Percentiles rank a stretch among this genome's conserved stretches.
These are phyloP conservation scores for Pseudogymnoascus sp. DNA, from an alignment of 2,329 filamentous ascomycete genomes.

Conservation along the genomic window DNA sequence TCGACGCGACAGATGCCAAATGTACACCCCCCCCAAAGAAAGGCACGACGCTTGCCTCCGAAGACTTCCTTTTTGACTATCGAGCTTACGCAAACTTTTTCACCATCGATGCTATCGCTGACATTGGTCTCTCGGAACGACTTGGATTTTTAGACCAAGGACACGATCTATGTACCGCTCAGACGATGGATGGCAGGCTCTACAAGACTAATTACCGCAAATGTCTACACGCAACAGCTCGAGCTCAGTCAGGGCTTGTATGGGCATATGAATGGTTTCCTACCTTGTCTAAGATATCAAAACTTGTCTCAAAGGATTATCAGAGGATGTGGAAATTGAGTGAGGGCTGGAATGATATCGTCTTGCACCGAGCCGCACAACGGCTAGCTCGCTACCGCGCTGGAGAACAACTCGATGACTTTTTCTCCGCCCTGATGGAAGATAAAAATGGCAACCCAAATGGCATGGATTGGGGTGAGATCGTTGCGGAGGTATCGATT, in stretches of 20 bases:
- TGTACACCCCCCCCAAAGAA: constrained; percentile 30
- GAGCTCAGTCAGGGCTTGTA: constrained; percentile 41
- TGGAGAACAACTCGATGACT: constrained; percentile 50
- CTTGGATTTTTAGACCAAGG: constrained; percentile 44
- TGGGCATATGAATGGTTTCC: constrained; percentile 46
- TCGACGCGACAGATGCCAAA: constrained; percentile 35
- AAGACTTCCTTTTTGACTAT: constrained; percentile 41
- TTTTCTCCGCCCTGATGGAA: constrained; percentile 49
- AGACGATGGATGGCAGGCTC: constrained; percentile 37
- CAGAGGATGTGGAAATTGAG: constrained; percentile 32
- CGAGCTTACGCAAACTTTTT: constrained; percentile 48
- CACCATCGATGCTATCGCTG: constrained; percentile 47
- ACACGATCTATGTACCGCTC: constrained; percentile 35
- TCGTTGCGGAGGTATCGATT: constrained; percentile 46
- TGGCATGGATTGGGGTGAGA: constrained; percentile 48
- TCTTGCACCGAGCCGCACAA: constrained; percentile 36
- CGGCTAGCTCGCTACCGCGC: constrained; percentile 38
- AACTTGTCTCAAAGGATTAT: constrained; percentile 37
- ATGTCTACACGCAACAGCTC: constrained; percentile 41
- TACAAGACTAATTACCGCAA: constrained; percentile 41
- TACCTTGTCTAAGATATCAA: constrained; percentile 37
- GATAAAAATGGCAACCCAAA: constrained; percentile 33
- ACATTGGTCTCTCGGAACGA: constrained; percentile 45
- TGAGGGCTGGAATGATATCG: constrained; percentile 39
- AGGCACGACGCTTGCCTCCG: constrained; percentile 20